Evolutionary conservation across 495 filamentous ascomycete genomes (phyloP).

Genomic region (Aspergillus heteromorphus): DNA sequence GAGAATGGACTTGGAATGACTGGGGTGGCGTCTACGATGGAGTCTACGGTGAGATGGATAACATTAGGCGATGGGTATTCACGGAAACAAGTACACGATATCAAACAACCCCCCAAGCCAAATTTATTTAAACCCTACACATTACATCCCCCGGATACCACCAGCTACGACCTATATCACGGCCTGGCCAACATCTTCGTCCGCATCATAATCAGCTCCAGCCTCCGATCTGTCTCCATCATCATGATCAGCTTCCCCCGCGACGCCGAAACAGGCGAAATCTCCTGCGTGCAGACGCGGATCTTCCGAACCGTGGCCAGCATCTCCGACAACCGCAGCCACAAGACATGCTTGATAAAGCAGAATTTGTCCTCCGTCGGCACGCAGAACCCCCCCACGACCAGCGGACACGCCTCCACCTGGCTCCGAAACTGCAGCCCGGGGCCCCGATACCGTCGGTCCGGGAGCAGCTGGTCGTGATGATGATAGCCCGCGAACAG

Average conservation of each 20-base stretch:
- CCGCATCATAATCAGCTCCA: conserved; percentile 33
- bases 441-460: conserved; percentile 11
- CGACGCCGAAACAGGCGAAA: conserved; percentile 16
- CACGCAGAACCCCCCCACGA: conserved; percentile 28
- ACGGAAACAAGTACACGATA: too few relatives aligned
- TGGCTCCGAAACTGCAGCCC: conserved; percentile 13
- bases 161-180: too few relatives aligned
- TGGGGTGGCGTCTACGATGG: too few relatives aligned
- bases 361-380: conserved; percentile 28
- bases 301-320: conserved; percentile 24
- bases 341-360: conserved; percentile 29
- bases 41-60: too few relatives aligned
- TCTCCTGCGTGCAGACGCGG: conserved; percentile 23
- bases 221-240: conserved; percentile 31
- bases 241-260: conserved; percentile 32
- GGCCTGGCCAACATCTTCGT: conserved; percentile 24
- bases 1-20: too few relatives aligned
- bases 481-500: conserved; percentile 12
- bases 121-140: too few relatives aligned
- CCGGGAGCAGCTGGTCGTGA: conserved; percentile 3
- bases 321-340: conserved; percentile 24
- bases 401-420: conserved; percentile 25
- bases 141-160: too few relatives aligned
- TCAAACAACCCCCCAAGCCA: too few relatives aligned
- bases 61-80: too few relatives aligned